Base-by-base conservation (phyloP, 176 grass and related monocot genomes). In the Aegilops longissima region DNA sequence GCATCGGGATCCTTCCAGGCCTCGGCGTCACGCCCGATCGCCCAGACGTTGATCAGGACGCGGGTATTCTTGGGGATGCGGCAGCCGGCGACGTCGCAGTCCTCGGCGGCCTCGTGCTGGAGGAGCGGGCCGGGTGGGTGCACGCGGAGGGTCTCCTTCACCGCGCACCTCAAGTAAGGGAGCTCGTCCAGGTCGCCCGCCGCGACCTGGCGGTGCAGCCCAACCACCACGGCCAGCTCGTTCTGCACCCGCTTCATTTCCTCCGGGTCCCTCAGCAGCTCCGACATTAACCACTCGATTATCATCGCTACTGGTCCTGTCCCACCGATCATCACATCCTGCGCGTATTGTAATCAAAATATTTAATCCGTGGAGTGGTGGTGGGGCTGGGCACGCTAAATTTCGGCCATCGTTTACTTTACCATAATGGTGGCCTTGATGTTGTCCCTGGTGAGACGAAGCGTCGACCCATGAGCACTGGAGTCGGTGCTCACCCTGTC, bases 241-340 rank as follows among this genome's bases (percentile, higher is more conserved):
- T 74, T 21, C 63, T 90, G 91, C 81, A 93, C 67, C 9, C 66
- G 83, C 44, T 54, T 73, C 67, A 77, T 81, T 36, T 90, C 80
- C 13, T 90, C 87, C 18, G 91, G 87, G 45, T 63, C 87, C 54
- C 61, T 81, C 67, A 93, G 74, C 20, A 93, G 91, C 73, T 93
- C 91, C 1, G 91, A 66, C 87, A 93, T 81, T 27, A 83, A 31
- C 91, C 91, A 90, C 47, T 93, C 91, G 33, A 93, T 90, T 3
- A 76, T 80, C 6, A 80, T 58, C 18, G 91, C 91, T 51, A 87
- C 76, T 12, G 91, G 87, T 68, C 89, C 91, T 45, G 91, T 93
- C 58, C 91, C 91, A 3, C 91, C 91, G 54, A 93, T 87, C 91
- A 93, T 82, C 84, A 90, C 84, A 75, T 93, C 91, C 91, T 93